phyloP scores from a whole-genome alignment of 257 asterid species.

The Ballota nigra region DNA sequence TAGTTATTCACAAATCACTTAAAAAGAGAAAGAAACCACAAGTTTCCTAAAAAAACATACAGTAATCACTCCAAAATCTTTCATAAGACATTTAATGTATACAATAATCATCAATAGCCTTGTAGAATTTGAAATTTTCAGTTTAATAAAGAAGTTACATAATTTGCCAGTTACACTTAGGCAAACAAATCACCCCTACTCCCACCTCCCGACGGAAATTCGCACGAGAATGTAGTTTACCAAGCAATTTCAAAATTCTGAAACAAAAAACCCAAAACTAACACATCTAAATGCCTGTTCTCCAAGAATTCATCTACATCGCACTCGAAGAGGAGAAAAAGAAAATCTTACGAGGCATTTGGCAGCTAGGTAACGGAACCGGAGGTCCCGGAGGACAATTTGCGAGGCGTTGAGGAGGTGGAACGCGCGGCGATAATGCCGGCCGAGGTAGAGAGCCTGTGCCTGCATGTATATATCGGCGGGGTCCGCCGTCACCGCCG shows the following conservation, averaged over 20 bases:
- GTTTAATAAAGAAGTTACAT: background rate
- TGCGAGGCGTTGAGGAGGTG: conserved; percentile 97
- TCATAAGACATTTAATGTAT: background rate
- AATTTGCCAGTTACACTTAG: background rate
- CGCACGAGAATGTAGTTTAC: background rate
- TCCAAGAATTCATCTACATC: background rate
- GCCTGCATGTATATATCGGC: conserved; percentile 99
- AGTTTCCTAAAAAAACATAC: conserved; percentile 5
- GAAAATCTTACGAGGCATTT: conserved; percentile 72
- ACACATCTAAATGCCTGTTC: background rate
- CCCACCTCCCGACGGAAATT: conserved; percentile 4
- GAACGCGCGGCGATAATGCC: conserved; percentile 93
- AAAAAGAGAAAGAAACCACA: background rate
- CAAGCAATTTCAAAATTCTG: background rate
- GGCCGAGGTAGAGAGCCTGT: conserved; percentile 93
- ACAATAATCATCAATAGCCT: conserved; percentile 9
- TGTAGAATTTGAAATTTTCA: background rate
- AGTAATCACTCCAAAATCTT: background rate
- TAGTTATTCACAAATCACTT: background rate
- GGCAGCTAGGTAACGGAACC: conserved; percentile 97
- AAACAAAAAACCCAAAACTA: background rate
- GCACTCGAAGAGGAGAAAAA: background rate
- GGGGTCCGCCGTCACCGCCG: conserved; percentile 92
- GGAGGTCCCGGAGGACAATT: conserved; percentile 95
- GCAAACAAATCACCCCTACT: background rate